These are phyloP conservation scores for Penicillium coprophilum DNA, from an alignment of 495 filamentous ascomycete species.

Conservation along the genomic window DNA sequence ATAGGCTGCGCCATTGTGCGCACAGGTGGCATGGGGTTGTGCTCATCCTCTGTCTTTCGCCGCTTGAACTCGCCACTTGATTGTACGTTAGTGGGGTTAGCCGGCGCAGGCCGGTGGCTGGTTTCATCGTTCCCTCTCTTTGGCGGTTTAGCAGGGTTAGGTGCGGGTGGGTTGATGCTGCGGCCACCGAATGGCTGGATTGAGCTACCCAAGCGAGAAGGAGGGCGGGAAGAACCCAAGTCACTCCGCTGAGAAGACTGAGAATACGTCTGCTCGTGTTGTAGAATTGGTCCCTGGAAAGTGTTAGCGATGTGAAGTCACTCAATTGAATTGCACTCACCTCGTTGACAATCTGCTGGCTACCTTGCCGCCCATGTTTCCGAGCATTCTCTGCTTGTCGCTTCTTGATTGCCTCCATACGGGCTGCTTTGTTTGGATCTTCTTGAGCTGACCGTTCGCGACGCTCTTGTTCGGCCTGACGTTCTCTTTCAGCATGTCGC, in stretches of 20 bases:
- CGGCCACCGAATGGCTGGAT: constrained; percentile 47
- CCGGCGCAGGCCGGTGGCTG: constrained; percentile 42
- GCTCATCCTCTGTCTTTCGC: constrained; percentile 59
- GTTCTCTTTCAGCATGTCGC: constrained; percentile 41
- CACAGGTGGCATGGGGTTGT: constrained; percentile 41
- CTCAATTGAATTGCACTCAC: constrained; percentile 26
- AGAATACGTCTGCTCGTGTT: constrained; percentile 41
- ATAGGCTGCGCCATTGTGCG: constrained; percentile 78
- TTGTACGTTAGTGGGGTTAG: constrained; percentile 45
- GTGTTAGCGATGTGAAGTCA: constrained; percentile 4
- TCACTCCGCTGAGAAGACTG: constrained; percentile 46
- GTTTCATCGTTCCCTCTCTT: constrained; percentile 60
- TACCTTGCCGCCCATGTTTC: constrained; percentile 53
- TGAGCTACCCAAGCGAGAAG: constrained; percentile 53
- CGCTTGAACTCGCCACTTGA: constrained; percentile 55
- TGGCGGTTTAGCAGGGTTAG: constrained; percentile 64
- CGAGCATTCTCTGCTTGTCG: constrained; percentile 65
- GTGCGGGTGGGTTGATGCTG: constrained; percentile 48
- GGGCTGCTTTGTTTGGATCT: constrained; percentile 65
- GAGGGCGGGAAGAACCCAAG: constrained; percentile 49
- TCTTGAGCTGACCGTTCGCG: constrained; percentile 49
- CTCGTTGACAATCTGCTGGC: constrained; percentile 44
- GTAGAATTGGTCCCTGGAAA: constrained; percentile 32
- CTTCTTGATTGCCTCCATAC: constrained; percentile 67
- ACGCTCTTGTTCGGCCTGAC: constrained; percentile 41